phyloP scores from a whole-genome alignment of 2,329 filamentous ascomycete genomes.

The Sphaerulina vaccinii region DNA sequence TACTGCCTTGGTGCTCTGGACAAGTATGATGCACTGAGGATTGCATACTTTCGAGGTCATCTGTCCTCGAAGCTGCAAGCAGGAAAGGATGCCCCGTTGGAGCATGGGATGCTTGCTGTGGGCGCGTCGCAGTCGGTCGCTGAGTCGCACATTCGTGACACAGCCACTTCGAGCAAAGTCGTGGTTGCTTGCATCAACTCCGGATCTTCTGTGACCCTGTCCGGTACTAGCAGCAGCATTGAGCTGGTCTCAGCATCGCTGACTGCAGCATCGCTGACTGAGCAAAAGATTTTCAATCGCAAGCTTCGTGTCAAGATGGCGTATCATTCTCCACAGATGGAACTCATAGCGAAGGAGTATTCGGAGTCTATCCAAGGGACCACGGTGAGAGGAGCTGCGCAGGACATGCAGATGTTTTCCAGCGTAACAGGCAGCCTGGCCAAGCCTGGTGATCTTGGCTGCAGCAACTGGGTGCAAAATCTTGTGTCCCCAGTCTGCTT shows the following conservation, averaged over 20 bases:
- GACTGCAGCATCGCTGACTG: slow-evolving; percentile 33
- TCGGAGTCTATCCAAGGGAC: not conserved
- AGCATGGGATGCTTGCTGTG: slow-evolving; percentile 17
- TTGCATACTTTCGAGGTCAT: slow-evolving; percentile 28
- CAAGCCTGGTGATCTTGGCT: not conserved
- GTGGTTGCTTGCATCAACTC: slow-evolving; percentile 40
- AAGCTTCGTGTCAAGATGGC: slow-evolving; percentile 44
- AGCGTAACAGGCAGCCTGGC: not conserved
- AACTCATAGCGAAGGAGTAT: not conserved
- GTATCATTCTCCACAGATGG: slow-evolving; percentile 47
- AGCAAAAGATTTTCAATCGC: slow-evolving; percentile 40
- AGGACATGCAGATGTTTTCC: not conserved
- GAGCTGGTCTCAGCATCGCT: no score
- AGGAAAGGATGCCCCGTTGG: not conserved
- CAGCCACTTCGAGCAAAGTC: slow-evolving; percentile 14
- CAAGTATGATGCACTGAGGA: slow-evolving; percentile 14
- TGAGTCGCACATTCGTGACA: not conserved
- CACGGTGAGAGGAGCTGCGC: no score
- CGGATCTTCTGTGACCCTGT: slow-evolving; percentile 45
- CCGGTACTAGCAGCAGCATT: slow-evolving; percentile 41
- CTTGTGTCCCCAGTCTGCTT: not conserved
- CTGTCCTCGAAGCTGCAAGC: no score
- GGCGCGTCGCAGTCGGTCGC: not conserved
- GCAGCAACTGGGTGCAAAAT: slow-evolving; percentile 4
- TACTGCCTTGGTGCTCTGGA: slow-evolving; percentile 30